These are phyloP conservation scores for Metschnikowia kunwiensis DNA, from an alignment of 805 yeast genomes.

Conservation along the genomic window DNA sequence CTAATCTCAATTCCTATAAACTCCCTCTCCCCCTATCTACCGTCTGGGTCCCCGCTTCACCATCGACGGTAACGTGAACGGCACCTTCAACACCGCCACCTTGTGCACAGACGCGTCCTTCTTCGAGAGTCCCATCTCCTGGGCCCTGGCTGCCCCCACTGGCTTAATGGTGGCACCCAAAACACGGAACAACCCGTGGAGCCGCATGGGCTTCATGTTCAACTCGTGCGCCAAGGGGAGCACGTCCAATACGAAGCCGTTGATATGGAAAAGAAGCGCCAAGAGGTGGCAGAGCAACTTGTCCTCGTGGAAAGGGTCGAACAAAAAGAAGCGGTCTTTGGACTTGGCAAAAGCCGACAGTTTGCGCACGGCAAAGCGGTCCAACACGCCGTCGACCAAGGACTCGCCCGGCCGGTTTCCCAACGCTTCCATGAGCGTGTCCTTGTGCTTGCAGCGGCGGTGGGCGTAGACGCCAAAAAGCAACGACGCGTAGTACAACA, in stretches of 20 bases:
- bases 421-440: conserved; percentile 57
- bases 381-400: conserved; percentile 67
- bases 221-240: conserved; percentile 83
- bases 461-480: conserved; percentile 76
- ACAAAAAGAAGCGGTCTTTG: conserved; percentile 70
- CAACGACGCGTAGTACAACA: conserved; percentile 76
- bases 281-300: conserved; percentile 77
- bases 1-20: no score
- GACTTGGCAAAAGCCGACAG: conserved; percentile 58
- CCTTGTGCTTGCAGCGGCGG: conserved; percentile 59
- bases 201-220: conserved; percentile 70
- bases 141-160: conserved; percentile 71
- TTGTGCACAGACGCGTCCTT: conserved; percentile 61
- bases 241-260: conserved; percentile 69
- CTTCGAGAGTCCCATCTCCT: conserved; percentile 65
- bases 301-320: conserved; percentile 89
- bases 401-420: conserved; percentile 66
- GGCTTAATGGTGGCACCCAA: conserved; percentile 78
- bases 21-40: background rate
- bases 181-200: conserved; percentile 67
- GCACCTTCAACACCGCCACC: conserved; percentile 81
- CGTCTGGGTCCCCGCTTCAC: conserved; percentile 65
- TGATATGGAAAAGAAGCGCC: conserved; percentile 69
- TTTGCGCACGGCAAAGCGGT: conserved; percentile 62
- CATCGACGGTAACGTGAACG: conserved; percentile 84